Evolutionary conservation across 2,329 filamentous ascomycete species (phyloP), one percentile per base, ranked within the genome.

Genomic region (Phyllosticta capitalensis): DNA sequence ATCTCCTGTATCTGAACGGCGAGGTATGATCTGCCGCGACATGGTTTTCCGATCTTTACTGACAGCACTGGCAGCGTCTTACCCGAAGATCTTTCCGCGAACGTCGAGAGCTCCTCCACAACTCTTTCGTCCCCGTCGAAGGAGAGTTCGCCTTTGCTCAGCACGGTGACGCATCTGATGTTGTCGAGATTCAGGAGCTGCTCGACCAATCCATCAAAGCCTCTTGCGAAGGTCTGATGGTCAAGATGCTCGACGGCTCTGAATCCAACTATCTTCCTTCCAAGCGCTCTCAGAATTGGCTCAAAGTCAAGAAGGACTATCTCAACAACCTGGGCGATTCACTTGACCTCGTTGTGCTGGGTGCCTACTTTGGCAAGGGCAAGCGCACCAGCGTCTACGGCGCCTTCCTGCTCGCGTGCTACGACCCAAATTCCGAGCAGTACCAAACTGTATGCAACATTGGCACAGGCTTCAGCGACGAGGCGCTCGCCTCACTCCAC

Each of bases 361-460:
- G 94, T 26, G 94, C 92, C 14, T 99, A 99, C 78, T 84, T 89
- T 73, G 94, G 94, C 68, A 92, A 88, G 70, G 94, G 94, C 66
- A 99, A 97, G 77, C 90, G 94, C 61, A 96, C 94, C 0, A 92
- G 88, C 0, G 90, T 95, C 61, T 99, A 96, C 70, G 94, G 94
- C 61, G 92, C 94, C 6, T 99, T 99, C 79, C 81, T 97, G 17
- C 83, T 99, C 3, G 94, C 92, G 5, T 96, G 92, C 74, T 95
- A 95, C 78, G 97, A 96, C 72, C 77, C 87, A 0, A 79, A 75
- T 55, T 84, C 81, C 1, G 90, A 99, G 63, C 85, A 80, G 1
- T 99, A 95, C 76, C 94, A 99, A 74, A 95, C 91, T 0, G 86
- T 99, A 2, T 99, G 94, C 83, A 99, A 99, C 73, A 97, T 99